Evolutionary conservation across 169 alveolate species (phyloP), one percentile per base, ranked within the genome.

Genomic region (Cryptosporidium andersoni): DNA sequence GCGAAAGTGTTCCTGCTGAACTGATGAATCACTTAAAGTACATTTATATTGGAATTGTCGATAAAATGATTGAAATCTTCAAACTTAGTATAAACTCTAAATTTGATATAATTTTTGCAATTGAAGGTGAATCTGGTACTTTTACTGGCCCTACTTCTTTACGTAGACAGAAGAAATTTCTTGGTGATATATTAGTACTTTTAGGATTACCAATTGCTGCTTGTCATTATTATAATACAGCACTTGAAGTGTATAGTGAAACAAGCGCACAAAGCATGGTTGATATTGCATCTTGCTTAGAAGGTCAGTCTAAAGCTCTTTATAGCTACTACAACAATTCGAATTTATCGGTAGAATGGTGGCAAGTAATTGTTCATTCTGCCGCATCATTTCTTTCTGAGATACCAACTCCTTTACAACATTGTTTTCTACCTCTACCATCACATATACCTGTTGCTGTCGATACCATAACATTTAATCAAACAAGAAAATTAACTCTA

Each of bases 321-420:
- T 74, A 43, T 42, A 6, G 40, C n/a, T 74, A 34, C 51, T 74
- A 74, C 43, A n/a, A 16, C 11, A 11, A 56, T 14, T 55, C 66
- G 4, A 63, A 74, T 7, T 37, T 43, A 8, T 36, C 85, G 1
- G 12, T 47, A 0, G 85, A 62, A 12, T 74, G 85, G 85, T 74
- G 85, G 85, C 74, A 74, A 16, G 85, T 60, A 5, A 68, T 56
- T 12, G 55, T 68, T 43, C 55, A 58, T 43, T 74, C 85, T 16
- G 25, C 48, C 16, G 55, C 43, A 40, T 74, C 85, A 0, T 74
- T 74, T 40, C 42, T 60, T 56, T 62, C 55, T 9, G 85, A 74
- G 14, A 25, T 74, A 9, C 85, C 85, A 36, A 34, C 34, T 2
- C 85, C 85, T 7, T 12, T 74, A 60, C 85, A 74, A 74, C 52